Conservation (phyloP, 192 early-diverging fungal species). For the Backusella luteola region DNA sequence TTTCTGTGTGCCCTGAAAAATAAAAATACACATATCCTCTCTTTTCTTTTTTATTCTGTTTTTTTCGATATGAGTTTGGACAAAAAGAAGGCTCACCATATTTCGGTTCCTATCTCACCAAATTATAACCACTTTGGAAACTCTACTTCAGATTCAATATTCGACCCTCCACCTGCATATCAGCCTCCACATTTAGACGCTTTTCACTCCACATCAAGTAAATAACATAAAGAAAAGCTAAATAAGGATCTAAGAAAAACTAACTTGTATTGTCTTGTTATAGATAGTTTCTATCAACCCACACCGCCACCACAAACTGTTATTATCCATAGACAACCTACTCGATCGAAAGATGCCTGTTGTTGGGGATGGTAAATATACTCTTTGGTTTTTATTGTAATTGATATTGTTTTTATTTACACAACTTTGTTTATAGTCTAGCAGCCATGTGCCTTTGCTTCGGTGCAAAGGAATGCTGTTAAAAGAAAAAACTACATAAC, state of each 20-base stretch:
- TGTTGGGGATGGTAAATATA: conserved; percentile 22
- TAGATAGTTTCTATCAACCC: conserved; percentile 12
- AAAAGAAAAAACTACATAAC: not conserved
- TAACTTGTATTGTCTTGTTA: not conserved
- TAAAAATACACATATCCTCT: not conserved
- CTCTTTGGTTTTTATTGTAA: not conserved
- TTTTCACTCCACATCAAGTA: not conserved
- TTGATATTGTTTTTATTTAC: not conserved
- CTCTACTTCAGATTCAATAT: conserved; percentile 1
- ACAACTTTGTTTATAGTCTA: conserved; percentile 1
- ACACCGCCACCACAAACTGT: conserved; percentile 12
- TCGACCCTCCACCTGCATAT: conserved; percentile 23
- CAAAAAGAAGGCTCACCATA: conserved; percentile 15
- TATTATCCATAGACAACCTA: conserved; percentile 17
- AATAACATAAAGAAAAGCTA: not conserved
- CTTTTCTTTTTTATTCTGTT: not conserved
- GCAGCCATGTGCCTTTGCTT: conserved; percentile 15
- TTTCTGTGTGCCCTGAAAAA: not conserved
- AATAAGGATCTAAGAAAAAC: not conserved
- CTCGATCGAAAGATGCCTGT: conserved; percentile 14
- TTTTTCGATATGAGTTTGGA: not conserved
- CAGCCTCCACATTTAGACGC: conserved; percentile 5
- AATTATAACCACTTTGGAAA: not conserved
- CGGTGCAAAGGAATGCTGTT: conserved; percentile 22
- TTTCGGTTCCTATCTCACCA: conserved; percentile 13